Evolutionary conservation across 2,329 filamentous ascomycete genomes (phyloP), one percentile per base, ranked within the genome.

Genomic region (Exophiala spinifera): DNA sequence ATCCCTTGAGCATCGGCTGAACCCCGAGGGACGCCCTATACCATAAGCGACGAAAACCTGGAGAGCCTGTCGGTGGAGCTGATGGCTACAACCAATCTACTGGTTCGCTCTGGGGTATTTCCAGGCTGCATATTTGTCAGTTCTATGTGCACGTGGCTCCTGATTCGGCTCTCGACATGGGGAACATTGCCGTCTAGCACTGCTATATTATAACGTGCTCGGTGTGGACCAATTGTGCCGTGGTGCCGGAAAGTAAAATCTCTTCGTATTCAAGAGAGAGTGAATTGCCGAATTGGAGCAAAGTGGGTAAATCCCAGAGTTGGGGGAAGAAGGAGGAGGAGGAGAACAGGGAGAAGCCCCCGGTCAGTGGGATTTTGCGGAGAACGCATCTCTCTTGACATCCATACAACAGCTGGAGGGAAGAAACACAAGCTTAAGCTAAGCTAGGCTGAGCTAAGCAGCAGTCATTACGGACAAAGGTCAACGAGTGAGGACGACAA

Each of bases 281-380:
- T 25, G 23, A 7, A n/a, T n/a, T n/a, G n/a, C n/a, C n/a, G 8
- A 37, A 31, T 21, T 19, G 17, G 14, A 19, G 25, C 25, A 39
- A n/a, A 46, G 40, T 54, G 51, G 51, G 51, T 54, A 49, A 49
- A 49, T 44, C 20, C 51, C 51, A 53, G 34, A 23, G 7, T 34
- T 36, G 3, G 13, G 33, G 33, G n/a, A 11, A 15, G n/a, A n/a
- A n/a, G n/a, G n/a, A n/a, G n/a, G n/a, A n/a, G n/a, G n/a, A n/a
- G n/a, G n/a, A n/a, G n/a, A n/a, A n/a, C n/a, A n/a, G 4, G 25
- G 17, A 40, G 34, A 51, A 19, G 17, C 23, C 23, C 39, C 19
- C 3, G 49, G 40, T n/a, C n/a, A n/a, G n/a, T 51, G 49, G 49
- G 40, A 34, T 44, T 31, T 36, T 51, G 51, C 46, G 51, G 51